phyloP scores from a whole-genome alignment of 352 stramenopile species.

The Plasmopara viticola region DNA sequence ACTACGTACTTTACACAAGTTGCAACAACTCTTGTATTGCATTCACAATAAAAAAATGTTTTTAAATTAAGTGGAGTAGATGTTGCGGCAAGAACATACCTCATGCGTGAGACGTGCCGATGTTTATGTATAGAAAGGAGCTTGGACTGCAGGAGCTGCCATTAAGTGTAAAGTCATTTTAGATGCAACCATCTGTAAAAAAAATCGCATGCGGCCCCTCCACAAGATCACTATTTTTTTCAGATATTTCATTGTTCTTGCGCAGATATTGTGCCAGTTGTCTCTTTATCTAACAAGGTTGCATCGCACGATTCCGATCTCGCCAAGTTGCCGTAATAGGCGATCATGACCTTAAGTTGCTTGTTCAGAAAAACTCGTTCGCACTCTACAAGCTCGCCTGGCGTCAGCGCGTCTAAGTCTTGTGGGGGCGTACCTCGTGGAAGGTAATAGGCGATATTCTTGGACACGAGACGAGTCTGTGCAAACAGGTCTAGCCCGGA shows the following conservation, averaged over 20 bases:
- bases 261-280: not conserved
- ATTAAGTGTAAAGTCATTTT: slow-evolving; percentile 36
- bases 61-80: too few species aligned
- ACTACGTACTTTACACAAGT: too few species aligned
- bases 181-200: not conserved
- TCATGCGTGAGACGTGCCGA: slow-evolving; percentile 89
- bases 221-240: not conserved
- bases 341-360: slow-evolving; percentile 74
- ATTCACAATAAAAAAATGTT: too few species aligned
- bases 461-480: slow-evolving; percentile 45
- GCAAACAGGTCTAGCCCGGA: slow-evolving; percentile 61
- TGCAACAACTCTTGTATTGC: too few species aligned
- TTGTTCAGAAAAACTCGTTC: slow-evolving; percentile 78
- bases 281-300: not conserved
- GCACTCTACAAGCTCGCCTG: slow-evolving; percentile 56
- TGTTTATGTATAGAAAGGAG: slow-evolving; percentile 91
- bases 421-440: slow-evolving; percentile 52
- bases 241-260: not conserved
- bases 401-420: slow-evolving; percentile 46
- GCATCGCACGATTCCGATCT: not conserved
- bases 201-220: slow-evolving; percentile 5
- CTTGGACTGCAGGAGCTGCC: slow-evolving; percentile 67
- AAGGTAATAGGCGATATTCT: slow-evolving; percentile 82
- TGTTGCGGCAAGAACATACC: too few species aligned
- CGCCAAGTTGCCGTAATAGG: slow-evolving; percentile 69